A percentile compares a stretch with the other conserved stretches of the same genome.
These are phyloP conservation scores for Vitis vinifera DNA, from an alignment of 164 flowering plant species.

Conservation along the genomic window DNA sequence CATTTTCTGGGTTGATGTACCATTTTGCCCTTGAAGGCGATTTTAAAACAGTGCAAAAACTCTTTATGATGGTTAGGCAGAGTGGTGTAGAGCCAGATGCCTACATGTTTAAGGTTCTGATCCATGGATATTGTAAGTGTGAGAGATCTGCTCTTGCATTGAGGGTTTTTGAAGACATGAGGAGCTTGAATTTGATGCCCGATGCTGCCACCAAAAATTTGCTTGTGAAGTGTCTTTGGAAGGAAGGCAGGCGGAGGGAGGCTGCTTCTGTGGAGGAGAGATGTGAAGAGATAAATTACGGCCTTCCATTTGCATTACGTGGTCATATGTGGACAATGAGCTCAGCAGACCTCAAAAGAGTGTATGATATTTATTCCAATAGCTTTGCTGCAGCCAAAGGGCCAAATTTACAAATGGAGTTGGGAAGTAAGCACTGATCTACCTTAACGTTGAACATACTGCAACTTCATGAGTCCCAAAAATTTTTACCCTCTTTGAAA, in stretches of 20 bases:
- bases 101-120: slow-evolving; percentile 65
- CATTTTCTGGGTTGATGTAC: slow-evolving; percentile 82
- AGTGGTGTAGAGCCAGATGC: slow-evolving; percentile 77
- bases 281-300: slow-evolving; percentile 38
- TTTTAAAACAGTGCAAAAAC: slow-evolving; percentile 65
- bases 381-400: slow-evolving; percentile 22
- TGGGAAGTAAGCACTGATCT: background rate
- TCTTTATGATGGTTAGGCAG: slow-evolving; percentile 76
- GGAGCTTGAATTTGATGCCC: slow-evolving; percentile 47
- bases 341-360: slow-evolving; percentile 47
- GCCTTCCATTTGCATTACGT: slow-evolving; percentile 50
- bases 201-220: slow-evolving; percentile 71
- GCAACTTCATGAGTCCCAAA: background rate
- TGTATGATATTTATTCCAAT: slow-evolving; percentile 44
- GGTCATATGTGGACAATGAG: slow-evolving; percentile 71
- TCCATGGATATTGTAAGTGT: slow-evolving; percentile 70
- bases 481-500: background rate
- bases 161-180: slow-evolving; percentile 85
- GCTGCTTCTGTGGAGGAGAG: slow-evolving; percentile 79
- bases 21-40: slow-evolving; percentile 78
- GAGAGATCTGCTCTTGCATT: slow-evolving; percentile 72
- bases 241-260: slow-evolving; percentile 83
- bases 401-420: slow-evolving; percentile 1
- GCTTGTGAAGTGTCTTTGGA: slow-evolving; percentile 91
- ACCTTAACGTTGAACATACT: background rate